Conservation (phyloP, 179 eudicot genomes). For the Pouteria campechiana region DNA sequence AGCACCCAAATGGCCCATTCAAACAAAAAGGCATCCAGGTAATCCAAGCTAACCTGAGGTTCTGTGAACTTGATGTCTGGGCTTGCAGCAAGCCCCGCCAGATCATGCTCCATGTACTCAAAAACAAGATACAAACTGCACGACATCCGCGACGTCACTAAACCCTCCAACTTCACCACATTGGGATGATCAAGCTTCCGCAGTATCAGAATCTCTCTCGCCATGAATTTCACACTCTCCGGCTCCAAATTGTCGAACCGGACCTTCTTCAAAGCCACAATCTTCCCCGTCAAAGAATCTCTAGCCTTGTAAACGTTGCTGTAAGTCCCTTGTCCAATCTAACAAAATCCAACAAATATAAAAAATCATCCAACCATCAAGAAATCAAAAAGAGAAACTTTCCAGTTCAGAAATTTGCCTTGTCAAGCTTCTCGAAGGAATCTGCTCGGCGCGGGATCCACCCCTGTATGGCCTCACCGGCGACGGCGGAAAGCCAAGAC, state of each 20-base stretch:
- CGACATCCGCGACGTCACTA: constrained; percentile 62
- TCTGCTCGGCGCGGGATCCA: constrained; percentile 49
- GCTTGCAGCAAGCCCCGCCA: constrained; percentile 62
- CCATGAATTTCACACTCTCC: constrained; percentile 63
- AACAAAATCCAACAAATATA: constrained; percentile 5
- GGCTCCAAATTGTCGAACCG: constrained; percentile 68
- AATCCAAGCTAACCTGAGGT: constrained; percentile 35
- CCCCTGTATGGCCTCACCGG: constrained; percentile 38
- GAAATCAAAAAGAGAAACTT: not conserved
- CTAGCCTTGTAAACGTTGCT: constrained; percentile 64
- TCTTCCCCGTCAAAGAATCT: constrained; percentile 37
- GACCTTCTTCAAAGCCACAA: constrained; percentile 63
- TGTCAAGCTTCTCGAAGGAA: constrained; percentile 35
- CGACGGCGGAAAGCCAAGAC: constrained; percentile 35
- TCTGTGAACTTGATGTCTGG: constrained; percentile 50
- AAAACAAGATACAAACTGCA: constrained; percentile 64
- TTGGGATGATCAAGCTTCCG: constrained; percentile 59
- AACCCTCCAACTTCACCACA: constrained; percentile 52
- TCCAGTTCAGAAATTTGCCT: constrained; percentile 12
- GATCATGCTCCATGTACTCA: constrained; percentile 63
- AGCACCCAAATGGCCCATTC: not conserved
- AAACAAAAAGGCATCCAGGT: too few relatives aligned
- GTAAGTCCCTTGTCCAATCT: constrained; percentile 69
- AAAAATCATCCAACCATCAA: not conserved
- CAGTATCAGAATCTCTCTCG: constrained; percentile 55